phyloP scores from a whole-genome alignment of 495 filamentous ascomycete species.

The Penicillium pulvis region DNA sequence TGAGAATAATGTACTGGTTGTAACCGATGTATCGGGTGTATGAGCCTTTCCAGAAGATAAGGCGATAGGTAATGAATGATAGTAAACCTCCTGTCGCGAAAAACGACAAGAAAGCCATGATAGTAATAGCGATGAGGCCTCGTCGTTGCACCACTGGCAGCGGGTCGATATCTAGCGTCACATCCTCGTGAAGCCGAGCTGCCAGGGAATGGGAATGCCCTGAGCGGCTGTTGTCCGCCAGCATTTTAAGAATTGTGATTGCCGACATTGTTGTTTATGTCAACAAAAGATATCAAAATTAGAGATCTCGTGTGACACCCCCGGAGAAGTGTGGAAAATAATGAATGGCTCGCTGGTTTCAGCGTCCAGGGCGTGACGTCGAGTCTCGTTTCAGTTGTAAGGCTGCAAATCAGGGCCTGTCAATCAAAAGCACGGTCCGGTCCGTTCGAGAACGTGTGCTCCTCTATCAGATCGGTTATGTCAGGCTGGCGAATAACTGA shows the following conservation, averaged over 20 bases:
- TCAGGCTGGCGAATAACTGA: constrained; percentile 5
- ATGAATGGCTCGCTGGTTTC: not conserved
- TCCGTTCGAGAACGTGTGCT: not conserved
- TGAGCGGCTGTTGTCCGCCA: constrained; percentile 14
- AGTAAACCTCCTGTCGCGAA: constrained; percentile 55
- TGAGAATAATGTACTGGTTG: constrained; percentile 75
- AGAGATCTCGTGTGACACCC: not conserved
- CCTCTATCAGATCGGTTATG: not conserved
- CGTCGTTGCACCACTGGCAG: constrained; percentile 50
- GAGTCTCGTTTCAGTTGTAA: constrained; percentile 1
- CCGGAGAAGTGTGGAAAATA: not conserved
- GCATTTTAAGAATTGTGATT: constrained; percentile 24
- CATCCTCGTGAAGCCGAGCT: constrained; percentile 23
- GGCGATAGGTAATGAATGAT: constrained; percentile 57
- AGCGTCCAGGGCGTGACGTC: not conserved
- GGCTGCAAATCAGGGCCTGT: not conserved
- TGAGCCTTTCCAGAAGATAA: constrained; percentile 57
- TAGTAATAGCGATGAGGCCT: constrained; percentile 56
- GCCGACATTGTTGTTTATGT: constrained; percentile 20
- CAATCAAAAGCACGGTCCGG: not conserved
- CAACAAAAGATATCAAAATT: not conserved
- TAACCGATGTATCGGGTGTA: constrained; percentile 51
- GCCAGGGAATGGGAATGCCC: constrained; percentile 21
- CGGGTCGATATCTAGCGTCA: constrained; percentile 39
- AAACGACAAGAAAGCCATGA: constrained; percentile 63